Evolutionary conservation across 495 filamentous ascomycete genomes (phyloP).

Genomic region (Penicillium argentinense): DNA sequence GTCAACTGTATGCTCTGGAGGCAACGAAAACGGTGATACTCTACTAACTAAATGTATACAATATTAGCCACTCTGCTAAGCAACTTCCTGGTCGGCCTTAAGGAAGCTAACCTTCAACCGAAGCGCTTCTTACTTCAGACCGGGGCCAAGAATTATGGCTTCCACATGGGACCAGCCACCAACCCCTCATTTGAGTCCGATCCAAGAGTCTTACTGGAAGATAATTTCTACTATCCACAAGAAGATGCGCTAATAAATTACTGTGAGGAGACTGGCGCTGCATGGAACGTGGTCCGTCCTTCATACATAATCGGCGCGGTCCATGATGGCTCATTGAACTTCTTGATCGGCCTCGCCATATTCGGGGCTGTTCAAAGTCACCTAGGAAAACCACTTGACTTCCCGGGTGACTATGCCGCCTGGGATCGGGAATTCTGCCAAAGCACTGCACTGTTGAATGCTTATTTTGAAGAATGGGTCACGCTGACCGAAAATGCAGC

Average conservation of each 20-base stretch:
- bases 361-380: slow-evolving; percentile 41
- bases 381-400: slow-evolving; percentile 33
- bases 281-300: slow-evolving; percentile 42
- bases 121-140: slow-evolving; percentile 54
- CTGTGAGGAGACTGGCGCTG: slow-evolving; percentile 24
- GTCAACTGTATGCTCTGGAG: slow-evolving; percentile 24
- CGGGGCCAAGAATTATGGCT: slow-evolving; percentile 48
- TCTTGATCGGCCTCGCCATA: slow-evolving; percentile 41
- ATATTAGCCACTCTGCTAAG: slow-evolving; percentile 26
- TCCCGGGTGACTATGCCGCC: slow-evolving; percentile 35
- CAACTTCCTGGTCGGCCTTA: slow-evolving; percentile 46
- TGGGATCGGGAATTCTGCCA: slow-evolving; percentile 39
- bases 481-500: slow-evolving; percentile 31
- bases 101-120: slow-evolving; percentile 34
- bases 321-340: slow-evolving; percentile 46
- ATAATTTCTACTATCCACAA: slow-evolving; percentile 56
- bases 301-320: slow-evolving; percentile 49
- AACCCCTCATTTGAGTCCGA: slow-evolving; percentile 43
- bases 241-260: slow-evolving; percentile 44
- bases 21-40: background rate
- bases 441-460: slow-evolving; percentile 40
- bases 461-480: slow-evolving; percentile 49
- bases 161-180: slow-evolving; percentile 46
- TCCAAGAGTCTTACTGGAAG: slow-evolving; percentile 38
- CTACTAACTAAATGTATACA: background rate